These are phyloP conservation scores for Quercus gilva DNA, from an alignment of 306 rosid genomes.

Conservation along the genomic window DNA sequence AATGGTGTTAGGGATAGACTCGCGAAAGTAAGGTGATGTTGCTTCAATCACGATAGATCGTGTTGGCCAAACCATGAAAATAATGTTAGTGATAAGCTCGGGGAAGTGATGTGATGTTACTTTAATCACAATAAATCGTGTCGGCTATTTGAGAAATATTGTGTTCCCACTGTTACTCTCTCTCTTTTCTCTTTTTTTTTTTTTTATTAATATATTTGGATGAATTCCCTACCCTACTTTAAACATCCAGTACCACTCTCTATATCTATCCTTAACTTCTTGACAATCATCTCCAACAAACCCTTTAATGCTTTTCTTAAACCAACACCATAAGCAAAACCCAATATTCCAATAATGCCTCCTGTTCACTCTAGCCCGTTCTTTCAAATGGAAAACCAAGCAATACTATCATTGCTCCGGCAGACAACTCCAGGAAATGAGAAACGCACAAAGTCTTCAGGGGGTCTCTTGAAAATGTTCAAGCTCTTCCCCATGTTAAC, in stretches of 20 bases:
- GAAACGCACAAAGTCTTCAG: constrained; percentile 45
- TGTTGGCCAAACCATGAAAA: too few species aligned
- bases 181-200: too few species aligned
- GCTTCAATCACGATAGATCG: too few species aligned
- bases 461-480: constrained; percentile 71
- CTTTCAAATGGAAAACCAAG: constrained; percentile 73
- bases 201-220: too few species aligned
- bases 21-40: too few species aligned
- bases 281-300: constrained; percentile 17
- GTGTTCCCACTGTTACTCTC: too few species aligned
- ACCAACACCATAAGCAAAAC: background rate
- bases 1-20: too few species aligned
- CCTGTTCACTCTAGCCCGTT: constrained; percentile 72
- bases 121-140: too few species aligned
- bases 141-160: too few species aligned
- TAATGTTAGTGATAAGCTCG: too few species aligned
- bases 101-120: too few species aligned
- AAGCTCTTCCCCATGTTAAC: constrained; percentile 88
- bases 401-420: constrained; percentile 58
- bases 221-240: background rate
- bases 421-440: constrained; percentile 20
- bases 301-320: constrained; percentile 10
- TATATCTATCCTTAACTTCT: constrained; percentile 16
- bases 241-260: background rate
- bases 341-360: constrained; percentile 44